phyloP scores from a whole-genome alignment of 352 stramenopile genomes.

The Phytophthora sojae region DNA sequence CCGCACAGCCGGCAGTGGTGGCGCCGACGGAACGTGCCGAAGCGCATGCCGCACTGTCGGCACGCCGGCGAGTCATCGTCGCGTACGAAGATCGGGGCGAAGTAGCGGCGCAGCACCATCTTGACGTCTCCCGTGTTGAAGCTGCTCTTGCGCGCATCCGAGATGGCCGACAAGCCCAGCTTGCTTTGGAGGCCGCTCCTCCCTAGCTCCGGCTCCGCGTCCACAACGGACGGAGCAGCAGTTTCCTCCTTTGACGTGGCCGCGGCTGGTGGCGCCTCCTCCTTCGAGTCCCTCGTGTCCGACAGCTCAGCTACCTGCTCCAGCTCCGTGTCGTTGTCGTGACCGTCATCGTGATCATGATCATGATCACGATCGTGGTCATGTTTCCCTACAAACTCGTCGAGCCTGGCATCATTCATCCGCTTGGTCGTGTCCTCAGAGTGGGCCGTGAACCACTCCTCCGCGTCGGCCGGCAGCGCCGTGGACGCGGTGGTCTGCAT shows the following conservation, averaged over 20 bases:
- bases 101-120: conserved; percentile 61
- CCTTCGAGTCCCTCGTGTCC: conserved; percentile 12
- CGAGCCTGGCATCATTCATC: conserved; percentile 13
- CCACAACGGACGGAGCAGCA: not conserved
- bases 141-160: conserved; percentile 19
- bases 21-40: conserved; percentile 76
- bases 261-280: conserved; percentile 11
- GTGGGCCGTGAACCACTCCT: conserved; percentile 44
- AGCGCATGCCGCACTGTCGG: conserved; percentile 73
- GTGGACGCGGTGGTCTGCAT: conserved; percentile 32
- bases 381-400: conserved; percentile 13
- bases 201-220: conserved; percentile 16
- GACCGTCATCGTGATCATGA: too few species aligned
- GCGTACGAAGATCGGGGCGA: conserved; percentile 60
- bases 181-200: conserved; percentile 34
- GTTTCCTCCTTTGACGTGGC: not conserved
- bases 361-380: not conserved
- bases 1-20: conserved; percentile 85
- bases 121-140: conserved; percentile 43
- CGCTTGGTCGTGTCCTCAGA: conserved; percentile 22
- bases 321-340: conserved; percentile 14
- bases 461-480: conserved; percentile 27
- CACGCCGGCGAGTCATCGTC: conserved; percentile 62
- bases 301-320: conserved; percentile 5
- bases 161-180: conserved; percentile 14